Conservation (phyloP, 129 eudicot genomes). For the Erigeron canadensis region DNA sequence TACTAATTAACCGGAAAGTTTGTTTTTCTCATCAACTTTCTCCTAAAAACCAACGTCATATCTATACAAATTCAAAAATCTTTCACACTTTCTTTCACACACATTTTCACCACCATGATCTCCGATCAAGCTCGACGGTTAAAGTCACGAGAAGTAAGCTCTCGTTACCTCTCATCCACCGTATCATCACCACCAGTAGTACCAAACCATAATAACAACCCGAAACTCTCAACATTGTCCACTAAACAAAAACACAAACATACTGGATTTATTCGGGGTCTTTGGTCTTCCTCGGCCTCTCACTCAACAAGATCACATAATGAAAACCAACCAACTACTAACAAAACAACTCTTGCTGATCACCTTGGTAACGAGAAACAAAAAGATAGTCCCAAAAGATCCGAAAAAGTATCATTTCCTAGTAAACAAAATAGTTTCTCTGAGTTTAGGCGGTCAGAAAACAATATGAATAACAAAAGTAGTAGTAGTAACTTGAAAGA, state of each 20-base stretch:
- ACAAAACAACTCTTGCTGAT: slow-evolving; percentile 41
- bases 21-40: slow-evolving; percentile 36
- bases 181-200: slow-evolving; percentile 7
- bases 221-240: slow-evolving; percentile 30
- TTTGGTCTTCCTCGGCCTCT: slow-evolving; percentile 65
- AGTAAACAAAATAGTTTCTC: slow-evolving; percentile 48
- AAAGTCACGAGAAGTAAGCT: slow-evolving; percentile 68
- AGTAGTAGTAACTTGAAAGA: slow-evolving; percentile 30
- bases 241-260: slow-evolving; percentile 42
- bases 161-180: slow-evolving; percentile 54
- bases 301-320: slow-evolving; percentile 19
- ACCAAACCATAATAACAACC: slow-evolving; percentile 35
- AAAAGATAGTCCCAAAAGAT: slow-evolving; percentile 12
- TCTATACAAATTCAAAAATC: not conserved
- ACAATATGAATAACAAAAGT: not conserved
- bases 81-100: not conserved
- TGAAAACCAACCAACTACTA: slow-evolving; percentile 26
- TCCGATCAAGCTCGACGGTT: slow-evolving; percentile 42
- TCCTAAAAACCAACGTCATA: not conserved
- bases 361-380: slow-evolving; percentile 39
- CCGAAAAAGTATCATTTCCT: slow-evolving; percentile 23
- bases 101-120: slow-evolving; percentile 12
- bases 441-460: slow-evolving; percentile 47
- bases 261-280: slow-evolving; percentile 49
- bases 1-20: slow-evolving; percentile 35